Base-by-base conservation (phyloP, 2,329 filamentous ascomycete genomes). In the Alternaria panax region DNA sequence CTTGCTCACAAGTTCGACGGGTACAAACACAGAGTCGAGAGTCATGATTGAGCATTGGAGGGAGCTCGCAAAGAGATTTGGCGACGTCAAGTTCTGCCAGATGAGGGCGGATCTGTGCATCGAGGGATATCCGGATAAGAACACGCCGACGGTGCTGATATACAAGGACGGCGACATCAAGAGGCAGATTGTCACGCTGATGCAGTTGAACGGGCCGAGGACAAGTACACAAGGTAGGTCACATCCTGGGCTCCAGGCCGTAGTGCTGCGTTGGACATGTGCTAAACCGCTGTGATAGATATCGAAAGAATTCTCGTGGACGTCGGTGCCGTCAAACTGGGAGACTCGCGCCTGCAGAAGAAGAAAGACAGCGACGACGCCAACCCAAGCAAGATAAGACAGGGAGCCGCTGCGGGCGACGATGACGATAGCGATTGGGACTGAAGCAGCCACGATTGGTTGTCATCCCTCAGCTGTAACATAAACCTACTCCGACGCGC, bases 61-160 rank as follows among this genome's bases (percentile, higher is more conserved):
- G 34, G 88, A 93, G 72, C 85, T 95, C 40, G 94, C 95, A 1
- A 81, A 80, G 60, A 92, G 94, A 72, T 99, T 93, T 74, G 92
- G 93, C 20, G 94, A 99, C 66, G 83, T 99, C 78, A 99, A 99
- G 80, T 99, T 99, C 80, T 98, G 94, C 78, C 92, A 98, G 81
- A 98, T 99, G 68, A 87, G 90, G 68, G 95, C 90, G 7, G 89
- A 92, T 74, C 88, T 97, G 81, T 97, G 95, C 58, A 97, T 99
- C 69, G 95, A 98, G 77, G 92, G 92, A 40, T 99, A 99, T 78
- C 95, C 95, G 2, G 95, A 98, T 72, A 86, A 87, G 57, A 99
- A 99, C 77, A 97, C 93, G 58, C 95, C 95, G 2, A 99, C 95
- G 0, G 92, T 99, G 34, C 76, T 99, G 63, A 87, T 97, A 0